Evolutionary conservation across 495 filamentous ascomycete species (phyloP), one percentile per base, ranked within the genome.

Genomic region (Cercophora scortea): DNA sequence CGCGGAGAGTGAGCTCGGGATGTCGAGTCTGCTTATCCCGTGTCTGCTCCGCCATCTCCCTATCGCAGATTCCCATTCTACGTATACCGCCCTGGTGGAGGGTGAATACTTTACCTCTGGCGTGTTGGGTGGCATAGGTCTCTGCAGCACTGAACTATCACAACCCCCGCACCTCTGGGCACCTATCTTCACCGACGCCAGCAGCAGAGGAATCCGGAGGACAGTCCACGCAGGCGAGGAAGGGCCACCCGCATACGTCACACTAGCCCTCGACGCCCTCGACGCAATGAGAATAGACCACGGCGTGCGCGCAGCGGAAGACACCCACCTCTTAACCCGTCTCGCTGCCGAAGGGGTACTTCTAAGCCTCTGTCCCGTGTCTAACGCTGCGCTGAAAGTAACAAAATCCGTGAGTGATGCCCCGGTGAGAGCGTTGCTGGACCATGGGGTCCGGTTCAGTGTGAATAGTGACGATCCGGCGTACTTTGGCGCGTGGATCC

Each of bases 181-280:
- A 25, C 72, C 75, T 42, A 60, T 87, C 15, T 90, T 83, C 59
- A 65, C 65, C 6, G 61, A 66, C 32, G 87, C 86, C 0, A 56
- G 61, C 19, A 57, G 56, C 19, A 62, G 54, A 34, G 78, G 79
- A 0, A 75, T 90, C 34, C 68, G 69, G 11, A 66, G 80, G 10
- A 90, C 86, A 0, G 82, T 84, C 15, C 86, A 90, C 65, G 86
- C 84, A 3, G 86, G 87, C 41, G 86, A 90, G 60, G 87, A 90
- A 66, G 86, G 85, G 6, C 83, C 87, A 32, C 68, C 82, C 6
- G 68, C 66, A 11, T 89, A 87, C 60, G 84, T 90, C 50, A 61
- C 65, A n/a, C 71, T 71, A 12, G 85, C 87, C 9, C 65, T 90
- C 33, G 80, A 82, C 50, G 41, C 62, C 15, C 71, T 87, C 43